phyloP scores from a whole-genome alignment of 73 alveolate species.

The Symbiodinium pilosum region DNA sequence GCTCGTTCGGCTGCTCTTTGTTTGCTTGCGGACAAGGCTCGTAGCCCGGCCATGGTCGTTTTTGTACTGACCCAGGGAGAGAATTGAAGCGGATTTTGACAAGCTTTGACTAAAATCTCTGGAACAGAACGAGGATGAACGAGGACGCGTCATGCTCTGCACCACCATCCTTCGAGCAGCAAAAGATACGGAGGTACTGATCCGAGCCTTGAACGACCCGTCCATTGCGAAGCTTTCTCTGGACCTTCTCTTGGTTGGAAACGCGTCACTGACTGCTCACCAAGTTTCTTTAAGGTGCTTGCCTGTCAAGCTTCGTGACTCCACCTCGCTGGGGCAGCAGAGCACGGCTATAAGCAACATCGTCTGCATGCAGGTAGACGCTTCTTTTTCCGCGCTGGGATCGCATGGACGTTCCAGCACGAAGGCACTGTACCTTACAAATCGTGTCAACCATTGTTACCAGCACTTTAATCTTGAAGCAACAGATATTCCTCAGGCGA shows the following conservation, averaged over 20 bases:
- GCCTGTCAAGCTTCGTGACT: conserved; percentile 11
- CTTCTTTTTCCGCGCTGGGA: no score
- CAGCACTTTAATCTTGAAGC: not conserved
- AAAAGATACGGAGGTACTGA: no score
- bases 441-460: no score
- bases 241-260: no score
- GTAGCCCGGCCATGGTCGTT: not conserved
- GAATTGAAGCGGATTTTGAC: no score
- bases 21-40: not conserved
- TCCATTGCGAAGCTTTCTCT: not conserved
- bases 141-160: no score
- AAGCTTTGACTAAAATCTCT: no score
- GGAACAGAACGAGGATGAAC: not conserved
- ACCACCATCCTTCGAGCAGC: no score
- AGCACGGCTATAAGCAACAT: not conserved
- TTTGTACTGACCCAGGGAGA: no score
- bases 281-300: no score
- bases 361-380: not conserved
- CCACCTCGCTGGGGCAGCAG: not conserved
- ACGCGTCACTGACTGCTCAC: no score
- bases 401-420: conserved; percentile 10
- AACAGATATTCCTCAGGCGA: not conserved
- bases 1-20: not conserved
- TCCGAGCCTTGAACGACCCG: not conserved
- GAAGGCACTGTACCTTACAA: not conserved